phyloP scores from a whole-genome alignment of 1,284 basidiomycete species.

The Malassezia globosa region DNA sequence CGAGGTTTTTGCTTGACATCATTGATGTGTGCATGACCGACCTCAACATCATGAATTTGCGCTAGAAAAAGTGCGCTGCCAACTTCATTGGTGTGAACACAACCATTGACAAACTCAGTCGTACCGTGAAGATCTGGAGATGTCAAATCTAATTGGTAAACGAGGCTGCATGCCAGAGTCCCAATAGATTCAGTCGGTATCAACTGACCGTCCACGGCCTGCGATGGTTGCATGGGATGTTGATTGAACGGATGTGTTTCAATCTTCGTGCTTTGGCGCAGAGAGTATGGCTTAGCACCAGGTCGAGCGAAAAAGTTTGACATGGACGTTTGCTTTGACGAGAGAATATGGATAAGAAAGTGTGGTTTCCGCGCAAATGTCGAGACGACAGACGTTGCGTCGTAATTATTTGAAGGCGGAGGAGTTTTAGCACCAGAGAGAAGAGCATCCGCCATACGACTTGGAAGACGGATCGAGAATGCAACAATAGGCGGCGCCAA shows the following conservation, averaged over 20 bases:
- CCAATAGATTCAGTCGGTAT: conserved; percentile 13
- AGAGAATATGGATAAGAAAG: conserved; percentile 20
- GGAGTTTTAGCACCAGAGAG: conserved; percentile 1
- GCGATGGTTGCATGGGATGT: neutral
- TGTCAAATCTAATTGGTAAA: conserved; percentile 17
- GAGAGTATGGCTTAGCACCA: conserved; percentile 8
- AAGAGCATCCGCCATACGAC: conserved; percentile 19
- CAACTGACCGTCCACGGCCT: conserved; percentile 7
- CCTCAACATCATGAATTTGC: conserved; percentile 15
- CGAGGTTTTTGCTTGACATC: neutral
- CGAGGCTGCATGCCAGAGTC: conserved; percentile 18
- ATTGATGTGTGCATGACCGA: neutral
- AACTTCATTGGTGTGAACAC: neutral
- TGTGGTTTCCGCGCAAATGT: conserved; percentile 5
- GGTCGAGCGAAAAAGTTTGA: conserved; percentile 17
- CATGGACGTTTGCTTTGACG: conserved; percentile 7
- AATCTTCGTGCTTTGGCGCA: neutral
- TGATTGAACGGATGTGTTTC: conserved; percentile 2
- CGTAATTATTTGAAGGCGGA: neutral
- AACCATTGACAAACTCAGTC: conserved; percentile 3
- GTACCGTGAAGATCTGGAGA: conserved; percentile 10
- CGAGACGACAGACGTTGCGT: neutral
- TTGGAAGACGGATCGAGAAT: conserved; percentile 18
- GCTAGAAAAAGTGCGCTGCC: conserved; percentile 15
- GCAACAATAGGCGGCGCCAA: conserved; percentile 19